Base-by-base conservation (phyloP, 1,284 basidiomycete genomes). In the Cryptococcus sp. region DNA sequence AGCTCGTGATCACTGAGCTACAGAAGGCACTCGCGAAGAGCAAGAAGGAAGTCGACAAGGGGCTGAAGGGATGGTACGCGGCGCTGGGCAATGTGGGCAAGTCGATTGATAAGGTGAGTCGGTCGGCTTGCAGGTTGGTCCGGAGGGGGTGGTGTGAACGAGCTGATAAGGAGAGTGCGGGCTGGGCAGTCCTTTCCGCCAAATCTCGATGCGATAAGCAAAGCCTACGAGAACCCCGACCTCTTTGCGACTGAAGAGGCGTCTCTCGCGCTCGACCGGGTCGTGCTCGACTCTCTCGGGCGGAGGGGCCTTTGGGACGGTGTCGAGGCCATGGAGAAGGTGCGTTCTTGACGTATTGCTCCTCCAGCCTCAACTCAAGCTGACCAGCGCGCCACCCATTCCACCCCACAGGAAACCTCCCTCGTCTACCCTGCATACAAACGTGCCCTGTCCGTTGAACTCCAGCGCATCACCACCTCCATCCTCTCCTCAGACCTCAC, bases 1-100 rank as follows among this genome's bases (percentile, higher is more conserved):
- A 83, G 53, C 81, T 81, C 7, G 81, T 83, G 38, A 79, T 87
- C 21, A 76, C 60, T 16, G 73, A 81, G 11, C 75, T 92, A 21
- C 79, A 82, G 21, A 83, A 83, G 69, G 79, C 80, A 2, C 80
- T 89, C 2, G 87, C 88, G 43, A 73, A 79, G 2, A 84, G 80
- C 70, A 91, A 88, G 84, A 91, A 87, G 74, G 89, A 91, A 55
- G 80, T 92, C 0, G 90, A 92, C 61, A 88, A 91, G 47, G 82
- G 86, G 1, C 85, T 93, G 79, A 95, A 93, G 76, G 90, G 91
- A 64, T 82, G 91, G 52, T 90, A 93, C 69, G 83, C 81, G 23
- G 84, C 86, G 1, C 77, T 94, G 6, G 83, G 85, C 18, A 84
- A 84, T 63, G 81, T 92, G 38, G 89, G 89, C 33, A 95, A 93